Evolutionary conservation across 1,284 basidiomycete species (phyloP).

Genomic region (Trichosporon sp.): DNA sequence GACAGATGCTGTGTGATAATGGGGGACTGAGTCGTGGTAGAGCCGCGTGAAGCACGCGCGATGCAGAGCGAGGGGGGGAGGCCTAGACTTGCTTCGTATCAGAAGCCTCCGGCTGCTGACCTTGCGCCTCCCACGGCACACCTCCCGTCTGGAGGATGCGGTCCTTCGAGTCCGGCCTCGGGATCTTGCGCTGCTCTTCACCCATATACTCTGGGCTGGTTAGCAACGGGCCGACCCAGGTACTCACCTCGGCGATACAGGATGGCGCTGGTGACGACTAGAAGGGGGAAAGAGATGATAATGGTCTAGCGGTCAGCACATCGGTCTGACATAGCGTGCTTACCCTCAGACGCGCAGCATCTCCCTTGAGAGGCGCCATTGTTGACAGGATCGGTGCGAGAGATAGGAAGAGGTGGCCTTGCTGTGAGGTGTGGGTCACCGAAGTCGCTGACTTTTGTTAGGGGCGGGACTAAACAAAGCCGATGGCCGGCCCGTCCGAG

Average conservation of each 20-base stretch:
- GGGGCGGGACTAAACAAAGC: neutral
- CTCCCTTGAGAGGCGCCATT: slow-evolving; percentile 32
- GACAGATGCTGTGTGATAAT: neutral
- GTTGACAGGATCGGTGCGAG: neutral
- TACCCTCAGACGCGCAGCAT: slow-evolving; percentile 42
- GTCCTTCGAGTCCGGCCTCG: slow-evolving; percentile 20
- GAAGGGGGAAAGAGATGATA: slow-evolving; percentile 44
- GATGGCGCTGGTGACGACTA: slow-evolving; percentile 45
- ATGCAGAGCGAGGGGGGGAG: neutral
- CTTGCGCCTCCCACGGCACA: slow-evolving; percentile 22
- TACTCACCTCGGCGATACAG: slow-evolving; percentile 43
- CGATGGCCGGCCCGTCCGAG: neutral
- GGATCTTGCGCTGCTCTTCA: slow-evolving; percentile 42
- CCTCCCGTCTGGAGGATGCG: slow-evolving; percentile 8
- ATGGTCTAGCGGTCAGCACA: slow-evolving; percentile 31
- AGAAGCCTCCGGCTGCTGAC: slow-evolving; percentile 4
- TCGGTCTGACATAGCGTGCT: neutral
- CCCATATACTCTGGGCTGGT: slow-evolving; percentile 33
- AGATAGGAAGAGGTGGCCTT: neutral
- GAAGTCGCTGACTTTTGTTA: neutral
- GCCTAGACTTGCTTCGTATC: neutral
- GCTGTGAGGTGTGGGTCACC: neutral
- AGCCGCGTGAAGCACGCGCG: too few relatives aligned
- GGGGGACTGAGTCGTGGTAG: too few relatives aligned
- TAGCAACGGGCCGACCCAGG: neutral